A percentile compares a stretch with the other conserved stretches of the same genome.
Conservation (phyloP, 2,329 filamentous ascomycete species). For the Fusarium sp. region DNA sequence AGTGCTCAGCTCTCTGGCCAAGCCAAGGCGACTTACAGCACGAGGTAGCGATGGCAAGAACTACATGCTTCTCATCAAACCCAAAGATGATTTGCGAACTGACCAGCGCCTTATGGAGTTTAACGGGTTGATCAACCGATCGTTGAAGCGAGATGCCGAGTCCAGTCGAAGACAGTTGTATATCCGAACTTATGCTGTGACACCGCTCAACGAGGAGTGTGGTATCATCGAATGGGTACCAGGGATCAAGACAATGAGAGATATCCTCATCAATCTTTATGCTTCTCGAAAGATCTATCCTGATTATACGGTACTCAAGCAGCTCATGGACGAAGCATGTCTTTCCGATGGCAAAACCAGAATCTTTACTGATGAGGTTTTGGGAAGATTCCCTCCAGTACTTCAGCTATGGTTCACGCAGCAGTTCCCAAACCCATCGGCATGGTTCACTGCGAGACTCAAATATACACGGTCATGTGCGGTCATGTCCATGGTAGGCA, state of each 20-base stretch:
- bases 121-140: constrained; percentile 97
- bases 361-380: constrained; percentile 76
- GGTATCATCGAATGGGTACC: constrained; percentile 99
- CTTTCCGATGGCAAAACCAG: constrained; percentile 69
- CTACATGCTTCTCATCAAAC: constrained; percentile 95
- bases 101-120: constrained; percentile 99
- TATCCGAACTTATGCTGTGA: constrained; percentile 97
- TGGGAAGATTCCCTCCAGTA: constrained; percentile 80
- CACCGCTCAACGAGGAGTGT: constrained; percentile 96
- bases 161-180: constrained; percentile 91
- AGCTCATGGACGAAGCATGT: constrained; percentile 73
- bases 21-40: constrained; percentile 89
- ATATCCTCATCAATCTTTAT: constrained; percentile 86
- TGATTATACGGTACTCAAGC: constrained; percentile 76
- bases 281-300: constrained; percentile 76
- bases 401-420: constrained; percentile 96
- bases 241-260: constrained; percentile 91
- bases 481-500: constrained; percentile 99
- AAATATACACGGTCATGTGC: constrained; percentile 93
- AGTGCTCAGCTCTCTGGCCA: constrained; percentile 90
- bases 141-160: constrained; percentile 90
- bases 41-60: constrained; percentile 88
- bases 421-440: constrained; percentile 90
- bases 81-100: constrained; percentile 96
- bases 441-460: constrained; percentile 91